Evolutionary conservation across 495 filamentous ascomycete species (phyloP).

Genomic region (Hypoxylon intermedium): DNA sequence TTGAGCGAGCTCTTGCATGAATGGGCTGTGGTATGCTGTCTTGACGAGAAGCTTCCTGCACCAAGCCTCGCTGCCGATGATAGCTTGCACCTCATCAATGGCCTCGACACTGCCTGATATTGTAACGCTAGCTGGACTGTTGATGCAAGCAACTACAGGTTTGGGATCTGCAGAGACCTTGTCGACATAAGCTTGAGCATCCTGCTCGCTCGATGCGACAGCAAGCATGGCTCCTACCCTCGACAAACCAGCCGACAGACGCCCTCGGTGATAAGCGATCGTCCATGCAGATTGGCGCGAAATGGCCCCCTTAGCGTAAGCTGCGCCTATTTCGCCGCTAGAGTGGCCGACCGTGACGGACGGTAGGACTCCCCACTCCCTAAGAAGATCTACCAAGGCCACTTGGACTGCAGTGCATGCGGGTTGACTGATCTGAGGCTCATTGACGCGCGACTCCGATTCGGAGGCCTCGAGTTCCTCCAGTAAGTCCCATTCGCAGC

Average conservation of each 20-base stretch:
- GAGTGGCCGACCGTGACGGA: slow-evolving; percentile 64
- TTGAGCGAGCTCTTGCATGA: slow-evolving; percentile 41
- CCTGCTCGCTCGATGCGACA: slow-evolving; percentile 42
- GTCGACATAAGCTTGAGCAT: slow-evolving; percentile 41
- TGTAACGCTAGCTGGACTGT: slow-evolving; percentile 56
- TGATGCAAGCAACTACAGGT: slow-evolving; percentile 54
- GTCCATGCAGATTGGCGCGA: slow-evolving; percentile 57
- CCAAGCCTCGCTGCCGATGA: slow-evolving; percentile 46
- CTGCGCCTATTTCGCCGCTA: slow-evolving; percentile 65
- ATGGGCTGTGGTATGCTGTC: slow-evolving; percentile 54
- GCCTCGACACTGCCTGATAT: slow-evolving; percentile 50
- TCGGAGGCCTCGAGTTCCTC: slow-evolving; percentile 34
- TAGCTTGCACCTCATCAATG: slow-evolving; percentile 38
- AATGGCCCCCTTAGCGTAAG: slow-evolving; percentile 52
- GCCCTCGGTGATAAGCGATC: slow-evolving; percentile 54
- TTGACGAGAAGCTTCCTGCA: slow-evolving; percentile 47
- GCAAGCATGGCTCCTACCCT: slow-evolving; percentile 54
- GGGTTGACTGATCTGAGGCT: slow-evolving; percentile 48
- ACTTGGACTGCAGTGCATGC: slow-evolving; percentile 58
- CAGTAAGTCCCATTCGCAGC: slow-evolving; percentile 35
- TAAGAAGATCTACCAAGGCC: slow-evolving; percentile 61
- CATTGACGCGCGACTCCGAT: slow-evolving; percentile 33
- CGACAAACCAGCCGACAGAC: slow-evolving; percentile 31
- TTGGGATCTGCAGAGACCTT: slow-evolving; percentile 30
- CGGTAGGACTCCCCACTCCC: slow-evolving; percentile 54